Conservation (phyloP, 352 stramenopile genomes). For the Pythium volutum region DNA sequence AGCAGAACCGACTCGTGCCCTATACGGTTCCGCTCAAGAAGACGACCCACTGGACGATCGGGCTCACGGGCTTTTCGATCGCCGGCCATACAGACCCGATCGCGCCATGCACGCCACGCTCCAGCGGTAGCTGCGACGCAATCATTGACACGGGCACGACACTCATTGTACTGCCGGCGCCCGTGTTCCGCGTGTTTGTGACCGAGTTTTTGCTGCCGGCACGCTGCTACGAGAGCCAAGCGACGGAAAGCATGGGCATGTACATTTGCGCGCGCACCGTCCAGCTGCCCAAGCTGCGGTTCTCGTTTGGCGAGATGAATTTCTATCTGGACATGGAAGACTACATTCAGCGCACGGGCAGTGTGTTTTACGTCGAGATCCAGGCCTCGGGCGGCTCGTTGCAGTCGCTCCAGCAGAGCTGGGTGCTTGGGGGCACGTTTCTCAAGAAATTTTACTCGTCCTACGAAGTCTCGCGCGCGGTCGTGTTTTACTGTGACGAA, state of each 20-base stretch:
- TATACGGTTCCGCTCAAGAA: constrained; percentile 53
- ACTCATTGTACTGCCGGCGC: constrained; percentile 30
- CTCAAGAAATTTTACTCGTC: constrained; percentile 69
- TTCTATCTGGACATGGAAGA: constrained; percentile 63
- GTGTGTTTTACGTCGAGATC: constrained; percentile 25
- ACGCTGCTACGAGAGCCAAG: constrained; percentile 28
- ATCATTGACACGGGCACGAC: constrained; percentile 45
- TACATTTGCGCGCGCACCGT: constrained; percentile 54
- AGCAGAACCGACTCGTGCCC: constrained; percentile 34
- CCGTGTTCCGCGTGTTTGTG: constrained; percentile 36
- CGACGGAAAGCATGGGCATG: constrained; percentile 30
- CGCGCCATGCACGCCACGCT: constrained; percentile 37
- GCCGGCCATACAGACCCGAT: constrained; percentile 32
- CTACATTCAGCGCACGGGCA: constrained; percentile 32
- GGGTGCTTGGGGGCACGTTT: constrained; percentile 80
- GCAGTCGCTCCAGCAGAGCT: constrained; percentile 39
- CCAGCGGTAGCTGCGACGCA: constrained; percentile 20
- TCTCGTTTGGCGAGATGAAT: constrained; percentile 54
- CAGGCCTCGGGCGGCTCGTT: constrained; percentile 12
- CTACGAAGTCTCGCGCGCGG: constrained; percentile 58
- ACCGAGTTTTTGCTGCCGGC: constrained; percentile 36
- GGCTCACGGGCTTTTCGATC: constrained; percentile 56
- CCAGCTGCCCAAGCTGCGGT: constrained; percentile 42
- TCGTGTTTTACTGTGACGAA: constrained; percentile 70
- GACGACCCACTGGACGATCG: constrained; percentile 62